Evolutionary conservation across 208 protist genomes (phyloP), one percentile per base, ranked within the genome.

Genomic region (Acanthamoeba healyi): DNA sequence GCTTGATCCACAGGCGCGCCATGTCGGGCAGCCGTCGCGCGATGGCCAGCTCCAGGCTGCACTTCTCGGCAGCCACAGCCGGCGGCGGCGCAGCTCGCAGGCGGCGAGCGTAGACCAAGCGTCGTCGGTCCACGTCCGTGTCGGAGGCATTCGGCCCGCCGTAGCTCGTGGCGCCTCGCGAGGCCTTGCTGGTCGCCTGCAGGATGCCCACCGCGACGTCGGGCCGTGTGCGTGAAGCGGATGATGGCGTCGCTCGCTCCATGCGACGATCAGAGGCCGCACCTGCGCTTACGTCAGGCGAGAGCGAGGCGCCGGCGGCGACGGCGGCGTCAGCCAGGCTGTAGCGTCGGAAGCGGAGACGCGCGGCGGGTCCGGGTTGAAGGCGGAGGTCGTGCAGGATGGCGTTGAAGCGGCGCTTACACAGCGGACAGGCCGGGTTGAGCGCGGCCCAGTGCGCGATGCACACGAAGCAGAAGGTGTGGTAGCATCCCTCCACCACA

Each of bases 391-490:
- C 88, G 49, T 93, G 67, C 36, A 93, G 88, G 32, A 93, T 32
- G 14, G 65, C 36, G 65, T 56, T 24, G 63, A 93, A 93, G 61
- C 40, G 44, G 19, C 88, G 58, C 46, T 93, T 93, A 63, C 88
- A 93, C 38, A 93, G 88, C 38, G 88, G 88, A n/a, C 88, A 93
- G 22, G n/a, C 49, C 24, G 88, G 63, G 40, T 34, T 81, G 88
- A 93, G 58, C 4, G 38, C 58, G 46, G 49, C 67, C 88, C 88
- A 93, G 40, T 93, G 88, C 38, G 49, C 42, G 44, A 93, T 74
- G 88, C 88, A 93, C 63, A 93, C 63, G 46, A 93, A 93, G 67
- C 67, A 74, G 49, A 93, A 93, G 88, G 40, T 82, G 88, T 93
- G 88, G 36, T 93, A 93, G 88, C 88, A 93, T 22, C 56, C 88